These are phyloP conservation scores for Betula pendula DNA, from an alignment of 306 rosid genomes.

Conservation along the genomic window DNA sequence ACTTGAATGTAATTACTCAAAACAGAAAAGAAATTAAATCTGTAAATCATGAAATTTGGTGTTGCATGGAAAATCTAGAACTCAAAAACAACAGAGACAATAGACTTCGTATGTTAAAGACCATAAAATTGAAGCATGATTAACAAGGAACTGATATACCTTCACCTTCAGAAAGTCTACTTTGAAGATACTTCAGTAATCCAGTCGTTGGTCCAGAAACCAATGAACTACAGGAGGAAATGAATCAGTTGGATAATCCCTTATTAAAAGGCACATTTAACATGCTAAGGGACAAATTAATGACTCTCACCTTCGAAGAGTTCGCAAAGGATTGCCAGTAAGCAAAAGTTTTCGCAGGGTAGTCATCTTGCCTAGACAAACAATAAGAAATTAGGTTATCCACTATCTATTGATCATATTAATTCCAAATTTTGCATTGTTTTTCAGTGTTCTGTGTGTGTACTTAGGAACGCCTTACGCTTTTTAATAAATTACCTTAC, in stretches of 20 bases:
- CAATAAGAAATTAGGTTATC: slow-evolving; percentile 6
- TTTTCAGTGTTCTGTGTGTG: not conserved
- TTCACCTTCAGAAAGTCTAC: slow-evolving; percentile 86
- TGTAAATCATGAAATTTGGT: slow-evolving; percentile 2
- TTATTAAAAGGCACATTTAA: slow-evolving; percentile 16
- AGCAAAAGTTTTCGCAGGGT: slow-evolving; percentile 85
- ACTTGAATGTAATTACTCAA: slow-evolving; percentile 19
- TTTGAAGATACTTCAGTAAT: slow-evolving; percentile 69
- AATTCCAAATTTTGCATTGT: slow-evolving; percentile 1
- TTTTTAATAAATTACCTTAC: too few species aligned
- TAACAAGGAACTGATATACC: slow-evolving; percentile 38
- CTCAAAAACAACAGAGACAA: not conserved
- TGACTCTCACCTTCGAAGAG: slow-evolving; percentile 72
- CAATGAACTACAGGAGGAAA: slow-evolving; percentile 65
- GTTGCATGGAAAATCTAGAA: not conserved
- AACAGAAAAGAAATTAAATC: slow-evolving; percentile 1
- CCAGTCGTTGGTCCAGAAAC: slow-evolving; percentile 84
- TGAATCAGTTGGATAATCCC: slow-evolving; percentile 25
- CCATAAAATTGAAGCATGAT: slow-evolving; percentile 8
- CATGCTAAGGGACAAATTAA: slow-evolving; percentile 21
- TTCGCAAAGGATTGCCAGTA: slow-evolving; percentile 77
- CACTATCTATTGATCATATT: slow-evolving; percentile 21
- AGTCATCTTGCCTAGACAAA: slow-evolving; percentile 84
- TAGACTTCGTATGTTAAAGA: not conserved
- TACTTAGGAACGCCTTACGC: too few species aligned